These are phyloP conservation scores for Cutaneotrichosporon sp. DNA, from an alignment of 1,284 basidiomycete genomes.

Conservation along the genomic window DNA sequence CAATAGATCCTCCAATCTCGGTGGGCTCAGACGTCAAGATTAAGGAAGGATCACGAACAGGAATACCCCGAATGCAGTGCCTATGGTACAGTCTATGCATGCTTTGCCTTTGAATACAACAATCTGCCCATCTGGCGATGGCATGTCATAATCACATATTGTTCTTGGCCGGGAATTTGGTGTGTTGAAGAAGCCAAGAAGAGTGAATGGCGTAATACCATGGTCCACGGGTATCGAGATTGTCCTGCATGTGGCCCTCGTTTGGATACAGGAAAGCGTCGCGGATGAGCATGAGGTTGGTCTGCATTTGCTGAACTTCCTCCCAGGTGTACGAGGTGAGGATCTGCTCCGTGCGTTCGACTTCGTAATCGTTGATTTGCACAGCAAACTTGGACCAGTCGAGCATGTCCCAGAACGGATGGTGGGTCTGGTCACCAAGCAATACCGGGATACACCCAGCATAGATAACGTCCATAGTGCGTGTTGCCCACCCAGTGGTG, in stretches of 20 bases:
- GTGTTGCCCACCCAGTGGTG: conserved; percentile 39
- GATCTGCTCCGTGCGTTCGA: conserved; percentile 40
- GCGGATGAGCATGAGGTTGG: conserved; percentile 44
- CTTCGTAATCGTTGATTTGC: conserved; percentile 33
- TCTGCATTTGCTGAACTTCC: conserved; percentile 37
- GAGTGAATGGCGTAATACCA: conserved; percentile 40
- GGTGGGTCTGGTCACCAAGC: conserved; percentile 37
- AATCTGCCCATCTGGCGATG: not conserved
- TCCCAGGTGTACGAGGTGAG: conserved; percentile 31
- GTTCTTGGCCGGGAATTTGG: not conserved
- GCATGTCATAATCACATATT: not conserved
- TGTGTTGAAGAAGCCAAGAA: conserved; percentile 25
- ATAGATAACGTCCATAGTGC: conserved; percentile 44
- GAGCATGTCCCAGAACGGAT: conserved; percentile 45
- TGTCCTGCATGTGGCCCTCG: conserved; percentile 23
- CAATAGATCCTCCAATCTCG: too few species aligned
- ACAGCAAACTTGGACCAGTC: conserved; percentile 46
- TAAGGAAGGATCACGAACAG: too few species aligned
- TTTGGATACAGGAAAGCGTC: conserved; percentile 45
- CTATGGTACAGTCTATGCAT: not conserved
- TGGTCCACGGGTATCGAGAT: conserved; percentile 24
- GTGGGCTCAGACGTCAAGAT: too few species aligned
- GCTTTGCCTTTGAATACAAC: not conserved
- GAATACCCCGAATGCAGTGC: not conserved
- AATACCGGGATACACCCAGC: conserved; percentile 49